Base-by-base conservation (phyloP, 768 basidiomycete species). In the Termitomyces sp. region DNA sequence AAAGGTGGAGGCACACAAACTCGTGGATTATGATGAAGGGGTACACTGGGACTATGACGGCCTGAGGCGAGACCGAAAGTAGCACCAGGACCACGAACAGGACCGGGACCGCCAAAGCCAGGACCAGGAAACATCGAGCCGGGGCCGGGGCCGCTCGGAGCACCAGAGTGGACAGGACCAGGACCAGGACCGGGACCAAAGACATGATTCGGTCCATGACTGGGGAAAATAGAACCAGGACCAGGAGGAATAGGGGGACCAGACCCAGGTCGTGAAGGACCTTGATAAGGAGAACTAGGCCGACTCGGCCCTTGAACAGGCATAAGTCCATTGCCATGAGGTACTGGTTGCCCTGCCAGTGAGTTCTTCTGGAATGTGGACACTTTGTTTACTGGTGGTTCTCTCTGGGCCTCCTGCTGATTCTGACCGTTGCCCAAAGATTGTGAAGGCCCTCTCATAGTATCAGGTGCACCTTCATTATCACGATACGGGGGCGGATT, bases 281-380 rank as follows among this genome's bases (percentile, higher is more conserved):
- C 51, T 46, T 43, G 56, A n/a, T 26, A 47, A 3, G 14, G 11
- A 40, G 22, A 48, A 45, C 46, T 54, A 16, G 50, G 35, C 38
- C 54, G 59, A 24, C 22, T 50, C 14, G 59, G 56, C 5, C n/a
- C 56, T 48, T 54, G 56, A 51, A 55, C 43, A 3, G 57, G 57
- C 30, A 35, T 20, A 11, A 48, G 52, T 3, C 54, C 56, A 40
- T 54, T 58, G 26, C 62, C 62, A 62, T 67, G 64, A 44, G 62
- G 41, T 33, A 77, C 70, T 40, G 74, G 72, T 56, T 70, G 74
- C 35, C 71, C 71, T 43, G 69, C 26, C 10, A 65, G 53, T 10
- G 66, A 61, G 16, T 58, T 57, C 32, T 62, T 60, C 41, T 60
- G 61, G 50, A 63, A 63, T 45, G 63, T 55, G 16, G 68, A 62